These are phyloP conservation scores for Phycomyces nitens DNA, from an alignment of 192 early-diverging fungal genomes.

Conservation along the genomic window DNA sequence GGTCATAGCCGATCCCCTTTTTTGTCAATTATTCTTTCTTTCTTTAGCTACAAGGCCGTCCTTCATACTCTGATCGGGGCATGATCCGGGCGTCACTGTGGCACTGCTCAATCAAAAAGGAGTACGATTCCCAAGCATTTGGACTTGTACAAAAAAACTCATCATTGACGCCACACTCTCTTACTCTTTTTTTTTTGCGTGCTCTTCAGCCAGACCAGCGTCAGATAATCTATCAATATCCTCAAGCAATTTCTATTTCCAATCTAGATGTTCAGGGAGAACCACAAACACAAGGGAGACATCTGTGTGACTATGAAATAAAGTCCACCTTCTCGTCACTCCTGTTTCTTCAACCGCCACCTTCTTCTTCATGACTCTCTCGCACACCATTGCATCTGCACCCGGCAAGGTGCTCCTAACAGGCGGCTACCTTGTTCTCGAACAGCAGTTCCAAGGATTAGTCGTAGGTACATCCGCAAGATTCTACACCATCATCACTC, in stretches of 20 bases:
- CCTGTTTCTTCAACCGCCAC: background rate
- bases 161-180: too few relatives aligned
- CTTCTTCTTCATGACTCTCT: background rate
- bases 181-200: too few relatives aligned
- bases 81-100: background rate
- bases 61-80: background rate
- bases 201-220: too few relatives aligned
- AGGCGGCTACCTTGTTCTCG: conserved; percentile 94
- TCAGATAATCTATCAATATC: too few relatives aligned
- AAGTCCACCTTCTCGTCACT: background rate
- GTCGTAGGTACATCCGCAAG: conserved; percentile 83
- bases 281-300: too few relatives aligned
- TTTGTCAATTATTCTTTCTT: background rate
- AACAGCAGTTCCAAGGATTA: conserved; percentile 72
- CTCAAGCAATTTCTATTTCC: too few relatives aligned
- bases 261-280: too few relatives aligned
- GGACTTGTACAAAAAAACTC: too few relatives aligned
- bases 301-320: too few relatives aligned
- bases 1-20: too few relatives aligned
- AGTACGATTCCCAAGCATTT: background rate
- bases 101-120: background rate
- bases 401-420: conserved; percentile 93
- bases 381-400: conserved; percentile 65
- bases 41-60: background rate
- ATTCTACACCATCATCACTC: conserved; percentile 70